Conservation (phyloP, 495 filamentous ascomycete genomes). For the Penicillium silybi region DNA sequence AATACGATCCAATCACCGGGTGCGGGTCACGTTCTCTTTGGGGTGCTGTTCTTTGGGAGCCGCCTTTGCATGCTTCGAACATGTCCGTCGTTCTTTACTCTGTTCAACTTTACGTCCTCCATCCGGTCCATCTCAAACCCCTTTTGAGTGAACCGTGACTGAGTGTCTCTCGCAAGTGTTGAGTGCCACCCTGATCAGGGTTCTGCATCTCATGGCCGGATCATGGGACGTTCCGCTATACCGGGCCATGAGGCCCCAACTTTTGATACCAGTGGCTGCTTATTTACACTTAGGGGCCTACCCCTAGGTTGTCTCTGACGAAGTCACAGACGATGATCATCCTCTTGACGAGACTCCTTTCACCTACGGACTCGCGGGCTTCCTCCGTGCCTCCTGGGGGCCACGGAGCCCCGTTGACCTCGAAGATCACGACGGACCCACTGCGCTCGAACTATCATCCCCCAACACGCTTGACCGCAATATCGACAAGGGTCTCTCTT, state of each 20-base stretch:
- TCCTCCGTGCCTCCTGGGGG: not conserved
- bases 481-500: conserved; percentile 5
- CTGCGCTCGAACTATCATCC: conserved; percentile 14
- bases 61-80: not conserved
- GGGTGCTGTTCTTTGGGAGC: not conserved
- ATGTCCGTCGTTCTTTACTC: not conserved
- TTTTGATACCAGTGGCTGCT: not conserved
- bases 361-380: not conserved
- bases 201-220: conserved; percentile 17
- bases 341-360: not conserved
- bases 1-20: conserved; percentile 26
- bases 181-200: conserved; percentile 12
- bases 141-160: not conserved
- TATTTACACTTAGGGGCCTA: not conserved
- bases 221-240: conserved; percentile 18
- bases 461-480: conserved; percentile 30
- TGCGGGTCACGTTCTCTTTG: conserved; percentile 28
- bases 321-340: not conserved
- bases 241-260: not conserved
- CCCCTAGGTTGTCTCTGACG: not conserved
- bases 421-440: conserved; percentile 18
- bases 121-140: not conserved
- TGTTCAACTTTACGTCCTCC: not conserved
- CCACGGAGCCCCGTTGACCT: not conserved
- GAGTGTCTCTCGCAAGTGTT: not conserved